These are phyloP conservation scores for Monilinia laxa DNA, from an alignment of 2,329 filamentous ascomycete genomes.

Conservation along the genomic window DNA sequence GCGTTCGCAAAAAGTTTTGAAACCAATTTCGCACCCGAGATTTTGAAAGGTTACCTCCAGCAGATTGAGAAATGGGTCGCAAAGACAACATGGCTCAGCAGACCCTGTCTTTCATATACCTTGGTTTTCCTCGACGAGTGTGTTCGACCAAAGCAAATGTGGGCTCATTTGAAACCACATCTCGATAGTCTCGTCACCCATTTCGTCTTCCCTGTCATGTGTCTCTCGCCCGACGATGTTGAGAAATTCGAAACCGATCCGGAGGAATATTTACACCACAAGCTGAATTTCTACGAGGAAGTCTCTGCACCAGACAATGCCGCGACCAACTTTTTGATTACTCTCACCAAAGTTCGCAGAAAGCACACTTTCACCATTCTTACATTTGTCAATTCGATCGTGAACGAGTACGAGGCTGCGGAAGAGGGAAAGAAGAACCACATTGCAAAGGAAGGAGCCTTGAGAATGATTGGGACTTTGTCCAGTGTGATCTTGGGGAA, in stretches of 20 bases:
- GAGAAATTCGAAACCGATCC: slow-evolving; percentile 94
- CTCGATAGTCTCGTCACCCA: slow-evolving; percentile 91
- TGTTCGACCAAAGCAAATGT: slow-evolving; percentile 95
- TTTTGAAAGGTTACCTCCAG: slow-evolving; percentile 88
- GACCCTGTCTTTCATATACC: slow-evolving; percentile 88
- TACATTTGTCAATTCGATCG: slow-evolving; percentile 90
- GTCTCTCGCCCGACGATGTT: slow-evolving; percentile 86
- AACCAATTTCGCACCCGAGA: slow-evolving; percentile 87
- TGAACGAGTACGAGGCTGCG: slow-evolving; percentile 85
- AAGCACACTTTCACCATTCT: slow-evolving; percentile 96
- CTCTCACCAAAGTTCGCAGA: slow-evolving; percentile 87
- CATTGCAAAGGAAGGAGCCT: slow-evolving; percentile 90
- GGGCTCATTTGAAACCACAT: slow-evolving; percentile 89
- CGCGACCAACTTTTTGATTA: slow-evolving; percentile 94
- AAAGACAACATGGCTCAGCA: slow-evolving; percentile 92
- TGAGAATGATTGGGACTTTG: slow-evolving; percentile 95
- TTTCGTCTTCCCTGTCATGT: slow-evolving; percentile 92
- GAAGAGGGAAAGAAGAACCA: slow-evolving; percentile 89
- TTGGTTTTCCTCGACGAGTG: slow-evolving; percentile 96
- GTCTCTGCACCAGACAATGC: slow-evolving; percentile 92
- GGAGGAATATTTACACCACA: slow-evolving; percentile 94
- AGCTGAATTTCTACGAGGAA: slow-evolving; percentile 97
- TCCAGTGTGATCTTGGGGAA: slow-evolving; percentile 93
- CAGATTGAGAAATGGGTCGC: slow-evolving; percentile 98
- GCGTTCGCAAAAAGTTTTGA: slow-evolving; percentile 90